Conservation (phyloP, 331 rosid species). For the Malus hybrid region DNA sequence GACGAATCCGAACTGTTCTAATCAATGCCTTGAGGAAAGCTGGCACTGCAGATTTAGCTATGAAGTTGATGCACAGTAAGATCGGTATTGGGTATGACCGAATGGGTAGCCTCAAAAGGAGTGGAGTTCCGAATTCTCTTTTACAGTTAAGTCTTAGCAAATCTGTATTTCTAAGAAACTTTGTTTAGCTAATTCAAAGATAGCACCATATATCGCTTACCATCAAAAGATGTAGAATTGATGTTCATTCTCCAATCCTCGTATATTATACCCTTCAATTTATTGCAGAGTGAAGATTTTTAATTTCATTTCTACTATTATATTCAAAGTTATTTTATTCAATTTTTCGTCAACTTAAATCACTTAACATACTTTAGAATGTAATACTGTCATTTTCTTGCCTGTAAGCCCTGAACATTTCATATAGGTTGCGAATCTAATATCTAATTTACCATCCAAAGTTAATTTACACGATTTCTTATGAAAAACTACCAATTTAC, state of each 20-base stretch:
- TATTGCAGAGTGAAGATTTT: not conserved
- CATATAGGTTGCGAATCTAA: no score
- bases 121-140: slow-evolving; percentile 63
- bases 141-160: slow-evolving; percentile 30
- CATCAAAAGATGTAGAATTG: not conserved
- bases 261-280: slow-evolving; percentile 3
- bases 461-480: no score
- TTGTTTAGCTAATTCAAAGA: not conserved
- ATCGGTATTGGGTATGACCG: slow-evolving; percentile 88
- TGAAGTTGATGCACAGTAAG: slow-evolving; percentile 83
- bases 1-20: slow-evolving; percentile 56
- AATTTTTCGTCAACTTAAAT: no score
- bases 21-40: slow-evolving; percentile 84
- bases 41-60: slow-evolving; percentile 70
- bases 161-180: slow-evolving; percentile 1
- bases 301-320: no score
- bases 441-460: no score
- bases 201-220: not conserved
- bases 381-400: no score
- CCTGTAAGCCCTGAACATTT: no score
- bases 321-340: no score
- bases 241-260: slow-evolving; percentile 1
- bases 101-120: slow-evolving; percentile 60
- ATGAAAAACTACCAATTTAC: no score
- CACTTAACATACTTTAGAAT: no score